Evolutionary conservation across 257 asterid species (phyloP), one percentile per base, ranked within the genome.

Genomic region (Capsicum chinense): DNA sequence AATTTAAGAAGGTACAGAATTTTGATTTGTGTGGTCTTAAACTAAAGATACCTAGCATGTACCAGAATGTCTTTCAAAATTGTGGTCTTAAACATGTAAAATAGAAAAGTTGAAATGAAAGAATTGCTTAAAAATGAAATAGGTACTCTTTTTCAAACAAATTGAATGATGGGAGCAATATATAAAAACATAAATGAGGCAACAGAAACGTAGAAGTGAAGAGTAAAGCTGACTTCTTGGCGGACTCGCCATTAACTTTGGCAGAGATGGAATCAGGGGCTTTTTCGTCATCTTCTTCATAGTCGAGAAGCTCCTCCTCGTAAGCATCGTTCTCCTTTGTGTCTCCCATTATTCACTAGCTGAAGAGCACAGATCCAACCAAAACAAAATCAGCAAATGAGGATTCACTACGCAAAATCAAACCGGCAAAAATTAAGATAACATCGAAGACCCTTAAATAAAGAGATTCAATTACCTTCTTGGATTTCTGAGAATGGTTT

Each of bases 271-370:
- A 90, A 64, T 92, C 95, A 9, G 89, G 92, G 79, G 93, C 95
- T 83, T 93, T 94, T 62, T 95, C 97, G 14, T 95, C 99, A 42
- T 95, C 99, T 83, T 95, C 98, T 83, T 95, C 98, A 88, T 95
- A 95, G 89, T 95, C 98, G 70, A 95, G 92, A 82, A 95, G 98
- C 95, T 95, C 99, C 87, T 95, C 98, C 85, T 94, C 99, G 86
- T 94, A 95, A 2, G 94, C 94, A 26, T 95, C 99, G 93, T 82
- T 90, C 64, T 95, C 97, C 90, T 91, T 94, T 2, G 86, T 88
- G 19, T 95, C 99, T 48, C 92, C 95, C 98, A 95, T 95, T 56
- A 69, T 78, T 62, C 54, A 56, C 59, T 81, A 9, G 11, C 81
- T 62, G 26, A 63, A 78, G 68, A 39, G 35, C 56, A 84, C 85